A percentile compares a stretch with the other conserved stretches of the same genome.
These are phyloP conservation scores for Neckera pumila DNA, from an alignment of 225 moss, liverwort and hornwort genomes.

Conservation along the genomic window DNA sequence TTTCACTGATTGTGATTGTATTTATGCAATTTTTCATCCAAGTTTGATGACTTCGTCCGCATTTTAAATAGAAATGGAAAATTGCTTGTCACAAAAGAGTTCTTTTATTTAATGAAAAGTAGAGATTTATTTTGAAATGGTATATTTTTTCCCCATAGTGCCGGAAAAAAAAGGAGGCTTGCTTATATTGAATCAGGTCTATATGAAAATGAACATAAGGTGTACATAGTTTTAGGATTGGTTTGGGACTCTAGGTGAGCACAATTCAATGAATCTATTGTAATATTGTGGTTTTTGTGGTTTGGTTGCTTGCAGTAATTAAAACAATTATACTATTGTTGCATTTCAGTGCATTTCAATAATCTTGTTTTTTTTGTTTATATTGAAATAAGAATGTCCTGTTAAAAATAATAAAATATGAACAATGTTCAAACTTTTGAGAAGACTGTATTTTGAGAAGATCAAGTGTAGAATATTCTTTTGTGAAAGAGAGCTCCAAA, in stretches of 20 bases:
- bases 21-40: no score
- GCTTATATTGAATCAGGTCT: no score
- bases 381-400: not conserved
- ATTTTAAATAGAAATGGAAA: no score
- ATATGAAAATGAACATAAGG: not conserved
- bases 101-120: no score
- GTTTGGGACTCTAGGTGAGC: not conserved
- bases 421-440: not conserved
- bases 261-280: not conserved
- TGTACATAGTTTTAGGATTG: not conserved
- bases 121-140: no score
- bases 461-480: not conserved
- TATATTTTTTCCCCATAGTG: fast-evolving
- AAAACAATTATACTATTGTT: not conserved
- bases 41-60: no score
- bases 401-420: not conserved
- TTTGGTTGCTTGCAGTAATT: not conserved
- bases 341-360: not conserved
- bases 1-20: no score
- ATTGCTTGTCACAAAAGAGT: no score
- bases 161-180: no score
- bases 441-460: not conserved
- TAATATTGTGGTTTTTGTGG: not conserved
- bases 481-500: not conserved
- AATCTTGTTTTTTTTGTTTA: not conserved